Evolutionary conservation across 164 flowering plant genomes (phyloP).

Genomic region (Liquidambar formosana): DNA sequence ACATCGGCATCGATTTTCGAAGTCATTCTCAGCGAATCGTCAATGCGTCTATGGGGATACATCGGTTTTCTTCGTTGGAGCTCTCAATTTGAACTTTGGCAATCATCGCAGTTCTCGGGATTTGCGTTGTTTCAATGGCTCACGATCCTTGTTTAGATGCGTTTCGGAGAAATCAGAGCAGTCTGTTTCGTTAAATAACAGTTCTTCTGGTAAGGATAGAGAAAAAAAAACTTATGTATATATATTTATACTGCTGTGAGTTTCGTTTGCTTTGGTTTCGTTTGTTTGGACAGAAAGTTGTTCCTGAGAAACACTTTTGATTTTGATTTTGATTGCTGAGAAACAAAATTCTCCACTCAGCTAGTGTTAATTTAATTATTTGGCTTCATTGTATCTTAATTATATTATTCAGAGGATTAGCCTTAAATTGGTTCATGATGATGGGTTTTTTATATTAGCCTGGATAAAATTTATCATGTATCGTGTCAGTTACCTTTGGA

Average conservation of each 20-base stretch:
- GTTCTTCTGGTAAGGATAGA: neutral
- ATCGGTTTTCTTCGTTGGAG: neutral
- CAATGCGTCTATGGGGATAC: too few species aligned
- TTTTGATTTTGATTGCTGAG: too few species aligned
- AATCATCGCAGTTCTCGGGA: neutral
- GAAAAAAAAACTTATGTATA: too few species aligned
- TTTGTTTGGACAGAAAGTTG: neutral
- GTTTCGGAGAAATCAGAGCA: conserved; percentile 5
- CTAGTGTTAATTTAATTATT: too few species aligned
- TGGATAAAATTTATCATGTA: too few species aligned
- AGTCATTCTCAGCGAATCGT: neutral
- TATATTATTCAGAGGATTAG: too few species aligned
- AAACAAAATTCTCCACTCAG: too few species aligned
- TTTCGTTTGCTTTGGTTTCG: neutral
- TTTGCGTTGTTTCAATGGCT: neutral
- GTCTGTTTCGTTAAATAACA: neutral
- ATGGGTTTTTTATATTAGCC: too few species aligned
- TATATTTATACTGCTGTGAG: neutral
- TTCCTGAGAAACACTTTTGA: too few species aligned
- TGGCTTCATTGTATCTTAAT: too few species aligned
- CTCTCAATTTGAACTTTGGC: neutral
- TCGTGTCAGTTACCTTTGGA: too few species aligned
- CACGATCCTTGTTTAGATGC: neutral
- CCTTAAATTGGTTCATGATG: too few species aligned
- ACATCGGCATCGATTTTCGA: neutral